Evolutionary conservation across 805 yeast genomes (phyloP).

Genomic region (Zygosaccharomyces siamensis): DNA sequence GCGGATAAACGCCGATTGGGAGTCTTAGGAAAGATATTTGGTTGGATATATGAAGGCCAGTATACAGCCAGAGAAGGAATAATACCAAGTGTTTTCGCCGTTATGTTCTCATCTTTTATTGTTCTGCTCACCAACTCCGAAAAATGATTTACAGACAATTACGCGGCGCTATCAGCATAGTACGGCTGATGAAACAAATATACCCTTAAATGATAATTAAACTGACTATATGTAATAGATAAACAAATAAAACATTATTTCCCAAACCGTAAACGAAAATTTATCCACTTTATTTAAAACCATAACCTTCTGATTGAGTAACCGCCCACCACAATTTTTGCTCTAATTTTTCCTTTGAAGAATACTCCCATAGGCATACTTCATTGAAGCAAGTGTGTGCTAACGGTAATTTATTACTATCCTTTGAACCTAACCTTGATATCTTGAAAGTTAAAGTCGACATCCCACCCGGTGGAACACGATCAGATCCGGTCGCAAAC

Average conservation of each 20-base stretch:
- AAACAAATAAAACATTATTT: too few species aligned
- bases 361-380: conserved; percentile 67
- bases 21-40: too few species aligned
- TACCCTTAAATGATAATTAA: too few species aligned
- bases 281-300: conserved; percentile 45
- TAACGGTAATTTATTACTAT: conserved; percentile 52
- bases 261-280: neutral
- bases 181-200: neutral
- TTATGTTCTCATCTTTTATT: neutral
- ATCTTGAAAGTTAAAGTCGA: conserved; percentile 69
- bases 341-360: conserved; percentile 47
- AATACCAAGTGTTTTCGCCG: too few species aligned
- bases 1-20: too few species aligned
- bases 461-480: conserved; percentile 90
- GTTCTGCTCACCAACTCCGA: neutral
- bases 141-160: neutral
- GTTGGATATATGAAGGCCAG: too few species aligned
- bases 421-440: conserved; percentile 44
- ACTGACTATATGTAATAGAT: too few species aligned
- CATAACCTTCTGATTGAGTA: conserved; percentile 82
- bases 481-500: conserved; percentile 86
- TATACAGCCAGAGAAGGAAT: too few species aligned
- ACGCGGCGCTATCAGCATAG: neutral
- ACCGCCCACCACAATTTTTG: conserved; percentile 64
- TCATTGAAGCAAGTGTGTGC: conserved; percentile 97